phyloP scores from a whole-genome alignment of 2,329 filamentous ascomycete species.

The Coccinonectria pachysandricola region DNA sequence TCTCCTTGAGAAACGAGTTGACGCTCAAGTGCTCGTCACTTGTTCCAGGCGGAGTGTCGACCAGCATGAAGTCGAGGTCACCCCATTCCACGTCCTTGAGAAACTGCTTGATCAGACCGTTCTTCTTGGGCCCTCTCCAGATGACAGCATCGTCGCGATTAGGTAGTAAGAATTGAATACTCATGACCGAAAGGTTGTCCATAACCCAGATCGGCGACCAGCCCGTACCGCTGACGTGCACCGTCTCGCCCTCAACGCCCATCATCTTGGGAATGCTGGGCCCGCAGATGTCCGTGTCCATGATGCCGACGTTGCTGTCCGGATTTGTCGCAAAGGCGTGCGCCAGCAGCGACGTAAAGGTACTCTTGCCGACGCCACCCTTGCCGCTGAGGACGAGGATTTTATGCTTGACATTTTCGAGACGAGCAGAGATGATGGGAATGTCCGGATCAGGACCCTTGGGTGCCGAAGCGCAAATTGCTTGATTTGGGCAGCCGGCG shows the following conservation, averaged over 20 bases:
- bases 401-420: constrained; percentile 78
- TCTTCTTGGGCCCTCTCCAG: constrained; percentile 97
- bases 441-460: constrained; percentile 96
- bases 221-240: constrained; percentile 78
- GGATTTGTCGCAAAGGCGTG: constrained; percentile 81
- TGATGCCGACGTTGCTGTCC: constrained; percentile 74
- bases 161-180: constrained; percentile 95
- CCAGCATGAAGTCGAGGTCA: constrained; percentile 81
- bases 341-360: constrained; percentile 78
- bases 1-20: constrained; percentile 82
- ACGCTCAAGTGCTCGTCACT: constrained; percentile 93
- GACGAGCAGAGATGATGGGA: constrained; percentile 71
- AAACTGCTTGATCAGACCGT: constrained; percentile 95
- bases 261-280: constrained; percentile 98
- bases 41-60: constrained; percentile 93
- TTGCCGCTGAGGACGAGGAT: constrained; percentile 89
- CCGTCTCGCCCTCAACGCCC: constrained; percentile 87
- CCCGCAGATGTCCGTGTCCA: constrained; percentile 97
- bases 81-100: constrained; percentile 98
- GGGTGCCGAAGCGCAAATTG: constrained; percentile 85
- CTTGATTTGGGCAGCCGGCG: constrained; percentile 89
- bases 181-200: constrained; percentile 94
- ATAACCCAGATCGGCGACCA: constrained; percentile 95
- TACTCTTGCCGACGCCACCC: constrained; percentile 93
- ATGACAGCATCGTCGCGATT: constrained; percentile 91